Evolutionary conservation across 352 stramenopile species (phyloP).

Genomic region (Pythium apleroticum): DNA sequence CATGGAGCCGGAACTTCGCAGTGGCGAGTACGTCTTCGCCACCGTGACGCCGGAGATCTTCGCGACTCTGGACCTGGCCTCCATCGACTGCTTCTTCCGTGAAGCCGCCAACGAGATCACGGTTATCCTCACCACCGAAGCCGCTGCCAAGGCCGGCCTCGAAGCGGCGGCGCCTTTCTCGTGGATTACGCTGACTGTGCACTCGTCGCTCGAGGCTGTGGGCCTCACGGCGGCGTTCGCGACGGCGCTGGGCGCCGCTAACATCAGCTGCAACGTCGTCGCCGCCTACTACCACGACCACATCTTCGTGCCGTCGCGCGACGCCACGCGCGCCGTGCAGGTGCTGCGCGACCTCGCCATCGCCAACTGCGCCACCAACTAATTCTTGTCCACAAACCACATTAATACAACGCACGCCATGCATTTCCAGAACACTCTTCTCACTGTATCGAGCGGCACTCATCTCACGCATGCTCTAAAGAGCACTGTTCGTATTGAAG

Average conservation of each 20-base stretch:
- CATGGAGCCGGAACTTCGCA: slow-evolving; percentile 18
- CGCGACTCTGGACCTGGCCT: slow-evolving; percentile 7
- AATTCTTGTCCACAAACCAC: background rate
- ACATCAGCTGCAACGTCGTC: slow-evolving; percentile 24
- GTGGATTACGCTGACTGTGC: slow-evolving; percentile 25
- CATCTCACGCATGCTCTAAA: too few relatives aligned
- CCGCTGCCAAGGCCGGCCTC: slow-evolving; percentile 4
- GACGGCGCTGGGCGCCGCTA: slow-evolving; percentile 13
- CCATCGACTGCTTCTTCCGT: slow-evolving; percentile 22
- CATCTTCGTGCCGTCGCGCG: slow-evolving; percentile 17
- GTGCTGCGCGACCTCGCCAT: slow-evolving; percentile 16
- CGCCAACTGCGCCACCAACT: slow-evolving; percentile 8
- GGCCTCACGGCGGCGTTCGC: slow-evolving; percentile 23
- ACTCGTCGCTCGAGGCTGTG: slow-evolving; percentile 24
- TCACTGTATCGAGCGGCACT: too few relatives aligned
- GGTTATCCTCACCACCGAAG: slow-evolving; percentile 8
- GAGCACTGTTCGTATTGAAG: too few relatives aligned
- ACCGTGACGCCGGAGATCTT: slow-evolving; percentile 17
- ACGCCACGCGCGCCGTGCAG: slow-evolving; percentile 12
- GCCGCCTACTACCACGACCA: slow-evolving; percentile 25
- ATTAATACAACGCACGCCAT: background rate
- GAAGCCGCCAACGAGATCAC: slow-evolving; percentile 21
- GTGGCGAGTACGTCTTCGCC: slow-evolving; percentile 16
- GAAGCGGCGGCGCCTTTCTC: slow-evolving; percentile 9
- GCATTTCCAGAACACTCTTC: too few relatives aligned